A percentile compares a stretch with the other conserved stretches of the same genome.
Evolutionary conservation across 140 eudicot genomes (phyloP).

Genomic region (Erigeron philadelphicus): DNA sequence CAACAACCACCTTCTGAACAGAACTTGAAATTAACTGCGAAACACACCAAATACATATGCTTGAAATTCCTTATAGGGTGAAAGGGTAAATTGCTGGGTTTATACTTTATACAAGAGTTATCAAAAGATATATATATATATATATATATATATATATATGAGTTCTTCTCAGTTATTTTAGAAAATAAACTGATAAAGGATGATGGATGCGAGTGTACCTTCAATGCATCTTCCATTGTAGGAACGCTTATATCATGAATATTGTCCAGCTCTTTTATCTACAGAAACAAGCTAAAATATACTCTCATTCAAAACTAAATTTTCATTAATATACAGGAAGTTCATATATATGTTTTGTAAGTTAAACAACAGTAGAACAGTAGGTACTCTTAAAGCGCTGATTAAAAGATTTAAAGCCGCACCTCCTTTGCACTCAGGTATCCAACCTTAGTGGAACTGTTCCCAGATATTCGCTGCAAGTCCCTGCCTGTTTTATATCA

Average conservation of each 20-base stretch:
- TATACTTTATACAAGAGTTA: neutral
- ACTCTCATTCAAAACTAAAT: constrained; percentile 39
- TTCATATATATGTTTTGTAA: no score
- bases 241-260: constrained; percentile 50
- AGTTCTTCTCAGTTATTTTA: neutral
- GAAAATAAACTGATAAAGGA: neutral
- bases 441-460: constrained; percentile 69
- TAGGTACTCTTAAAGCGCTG: neutral
- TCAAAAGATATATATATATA: neutral
- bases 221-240: constrained; percentile 77
- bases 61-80: constrained; percentile 4
- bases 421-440: constrained; percentile 72
- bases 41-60: constrained; percentile 12
- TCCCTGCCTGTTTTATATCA: constrained; percentile 89
- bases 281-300: constrained; percentile 39
- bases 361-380: neutral
- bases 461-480: constrained; percentile 85
- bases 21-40: constrained; percentile 71
- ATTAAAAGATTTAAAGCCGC: constrained; percentile 24
- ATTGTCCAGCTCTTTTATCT: constrained; percentile 63
- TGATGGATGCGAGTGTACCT: constrained; percentile 42
- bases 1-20: constrained; percentile 73
- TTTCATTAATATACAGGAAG: neutral
- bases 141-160: neutral
- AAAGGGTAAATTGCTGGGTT: constrained; percentile 1